Percentiles rank a stretch among this genome's conserved stretches.
Conservation (phyloP, 306 rosid genomes). For the Citrullus colocynthis region DNA sequence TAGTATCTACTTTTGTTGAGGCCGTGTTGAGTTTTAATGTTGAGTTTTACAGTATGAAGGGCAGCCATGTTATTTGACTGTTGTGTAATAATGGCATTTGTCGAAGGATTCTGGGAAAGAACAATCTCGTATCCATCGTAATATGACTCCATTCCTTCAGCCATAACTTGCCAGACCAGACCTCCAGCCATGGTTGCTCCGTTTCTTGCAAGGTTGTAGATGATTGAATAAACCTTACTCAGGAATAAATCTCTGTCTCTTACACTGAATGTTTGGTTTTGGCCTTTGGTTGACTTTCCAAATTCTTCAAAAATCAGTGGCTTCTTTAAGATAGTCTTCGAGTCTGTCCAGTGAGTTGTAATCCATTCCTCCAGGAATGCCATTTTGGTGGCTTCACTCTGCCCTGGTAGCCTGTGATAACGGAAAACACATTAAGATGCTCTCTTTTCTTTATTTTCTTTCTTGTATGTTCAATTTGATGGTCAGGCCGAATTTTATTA, state of each 20-base stretch:
- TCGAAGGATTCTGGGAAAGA: background rate
- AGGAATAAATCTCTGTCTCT: background rate
- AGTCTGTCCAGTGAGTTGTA: slow-evolving; percentile 28
- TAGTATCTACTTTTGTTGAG: background rate
- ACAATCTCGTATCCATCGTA: background rate
- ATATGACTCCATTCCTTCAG: background rate
- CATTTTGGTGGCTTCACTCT: background rate
- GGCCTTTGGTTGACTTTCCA: background rate
- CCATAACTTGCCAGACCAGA: slow-evolving; percentile 3
- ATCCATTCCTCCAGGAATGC: slow-evolving; percentile 22
- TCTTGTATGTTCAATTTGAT: background rate
- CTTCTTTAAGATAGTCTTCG: slow-evolving; percentile 29
- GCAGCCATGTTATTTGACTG: background rate
- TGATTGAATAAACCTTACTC: background rate
- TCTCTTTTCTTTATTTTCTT: background rate
- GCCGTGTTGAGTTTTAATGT: background rate
- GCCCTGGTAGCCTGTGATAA: background rate
- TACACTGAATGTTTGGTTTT: background rate
- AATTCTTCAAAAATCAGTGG: slow-evolving; percentile 20
- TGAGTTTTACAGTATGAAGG: background rate
- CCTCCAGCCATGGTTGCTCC: slow-evolving; percentile 8
- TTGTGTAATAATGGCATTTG: background rate
- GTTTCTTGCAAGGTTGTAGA: background rate
- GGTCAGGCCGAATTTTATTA: background rate
- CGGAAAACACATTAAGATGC: background rate